Conservation (phyloP, 495 filamentous ascomycete species). For the Aspergillus bridgeri region DNA sequence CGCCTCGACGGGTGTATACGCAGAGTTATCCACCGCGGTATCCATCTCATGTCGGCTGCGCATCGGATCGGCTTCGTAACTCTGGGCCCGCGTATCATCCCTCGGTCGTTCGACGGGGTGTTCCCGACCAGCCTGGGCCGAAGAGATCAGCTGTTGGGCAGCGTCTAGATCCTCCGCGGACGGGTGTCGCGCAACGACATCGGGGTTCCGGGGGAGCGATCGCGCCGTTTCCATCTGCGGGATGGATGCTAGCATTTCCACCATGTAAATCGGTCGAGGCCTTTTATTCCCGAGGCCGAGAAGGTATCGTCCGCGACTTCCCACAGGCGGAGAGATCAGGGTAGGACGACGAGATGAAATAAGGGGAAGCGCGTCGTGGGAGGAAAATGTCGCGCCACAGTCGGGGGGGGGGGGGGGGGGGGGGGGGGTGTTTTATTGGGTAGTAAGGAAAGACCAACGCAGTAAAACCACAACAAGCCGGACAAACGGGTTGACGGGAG, state of each 20-base stretch:
- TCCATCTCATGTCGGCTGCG: slow-evolving; percentile 15
- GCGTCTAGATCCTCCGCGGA: slow-evolving; percentile 46
- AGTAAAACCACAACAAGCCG: too few relatives aligned
- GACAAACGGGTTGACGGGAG: too few relatives aligned
- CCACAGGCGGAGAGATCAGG: neutral
- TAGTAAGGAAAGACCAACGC: too few relatives aligned
- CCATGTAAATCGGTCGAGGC: slow-evolving; percentile 2
- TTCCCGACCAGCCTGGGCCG: slow-evolving; percentile 42
- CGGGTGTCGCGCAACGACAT: slow-evolving; percentile 37
- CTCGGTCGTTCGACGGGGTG: slow-evolving; percentile 31
- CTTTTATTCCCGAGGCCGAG: too few relatives aligned
- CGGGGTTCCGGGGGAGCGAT: slow-evolving; percentile 32
- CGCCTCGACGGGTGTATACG: slow-evolving; percentile 7
- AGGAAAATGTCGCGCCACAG: slow-evolving; percentile 34
- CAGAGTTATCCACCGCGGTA: slow-evolving; percentile 9
- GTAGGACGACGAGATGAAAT: slow-evolving; percentile 15
- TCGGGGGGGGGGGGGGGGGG: too few relatives aligned
- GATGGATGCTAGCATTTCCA: slow-evolving; percentile 42
- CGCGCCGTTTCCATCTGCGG: slow-evolving; percentile 42
- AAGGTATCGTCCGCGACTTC: neutral
- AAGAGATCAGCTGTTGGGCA: slow-evolving; percentile 46
- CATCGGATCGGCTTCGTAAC: slow-evolving; percentile 8
- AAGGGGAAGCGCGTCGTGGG: slow-evolving; percentile 23
- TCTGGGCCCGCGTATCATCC: slow-evolving; percentile 16
- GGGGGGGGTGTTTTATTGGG: too few relatives aligned